Evolutionary conservation across 768 basidiomycete species (phyloP), one percentile per base, ranked within the genome.

Genomic region (Mycena haematopus): DNA sequence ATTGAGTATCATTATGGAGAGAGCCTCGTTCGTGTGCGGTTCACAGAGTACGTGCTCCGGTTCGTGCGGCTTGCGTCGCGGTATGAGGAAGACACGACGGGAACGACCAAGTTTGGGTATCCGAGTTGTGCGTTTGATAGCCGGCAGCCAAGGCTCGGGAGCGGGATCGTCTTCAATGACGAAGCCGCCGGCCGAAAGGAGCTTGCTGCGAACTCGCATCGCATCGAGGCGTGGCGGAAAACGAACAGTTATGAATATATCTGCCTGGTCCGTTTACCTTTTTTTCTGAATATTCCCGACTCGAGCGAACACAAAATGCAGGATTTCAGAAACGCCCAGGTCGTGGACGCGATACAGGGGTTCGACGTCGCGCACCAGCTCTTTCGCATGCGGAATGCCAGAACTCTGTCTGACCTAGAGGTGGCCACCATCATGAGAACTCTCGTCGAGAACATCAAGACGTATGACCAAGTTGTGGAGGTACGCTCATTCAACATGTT

Each of bases 1-100:
- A 96, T 98, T 42, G 85, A 89, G n/a, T 88, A 90, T 55, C 96
- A 97, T 69, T 95, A 91, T 71, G 95, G 96, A 29, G 97, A 99
- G 76, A 80, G 86, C 42, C 80, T 93, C 63, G 93, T 99, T 10
- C 89, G 96, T 11, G 84, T 90, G 68, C 86, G 95, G 27, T 95
- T 99, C 72, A 86, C 90, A 14, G 96, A 99, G 72, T 99, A 96
- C 72, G 87, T 92, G 0, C 74, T 76, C 44, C 87, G 96, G 2
- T 98, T 99, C 73, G 88, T 97, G 35, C 85, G 94, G 22, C 79
- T 99, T 35, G 92, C 96, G 2, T 90, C 95, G 14, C 85, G 91
- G 46, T 96, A 95, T 70, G 97, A 99, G 71, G 83, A 86, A 71
- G 96, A 97, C 70, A 85, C 88, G n/a, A 82, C 81, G 19, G 93